These are phyloP conservation scores for Aspergillus proliferans DNA, from an alignment of 2,329 filamentous ascomycete species.

Conservation along the genomic window DNA sequence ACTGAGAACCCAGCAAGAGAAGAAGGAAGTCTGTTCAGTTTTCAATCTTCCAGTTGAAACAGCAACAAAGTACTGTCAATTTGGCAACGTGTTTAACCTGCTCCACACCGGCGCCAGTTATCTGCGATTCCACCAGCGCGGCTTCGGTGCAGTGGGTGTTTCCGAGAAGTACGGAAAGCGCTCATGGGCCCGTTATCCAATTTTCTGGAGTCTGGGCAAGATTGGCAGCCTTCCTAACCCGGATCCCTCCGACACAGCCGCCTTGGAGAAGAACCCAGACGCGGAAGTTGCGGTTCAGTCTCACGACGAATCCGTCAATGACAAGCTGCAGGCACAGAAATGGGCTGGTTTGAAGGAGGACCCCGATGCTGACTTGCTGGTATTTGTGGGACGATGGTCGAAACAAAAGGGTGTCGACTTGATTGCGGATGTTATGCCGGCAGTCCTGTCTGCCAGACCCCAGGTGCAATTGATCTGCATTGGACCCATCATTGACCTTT, in stretches of 20 bases:
- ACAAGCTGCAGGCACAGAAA: constrained; percentile 58
- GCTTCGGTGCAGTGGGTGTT: constrained; percentile 62
- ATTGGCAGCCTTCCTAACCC: constrained; percentile 61
- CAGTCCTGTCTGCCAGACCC: constrained; percentile 54
- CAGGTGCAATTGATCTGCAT: constrained; percentile 58
- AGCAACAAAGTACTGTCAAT: constrained; percentile 58
- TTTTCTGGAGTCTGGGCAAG: constrained; percentile 61
- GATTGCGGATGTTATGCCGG: constrained; percentile 62
- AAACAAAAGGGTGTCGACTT: constrained; percentile 64
- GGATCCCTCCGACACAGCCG: constrained; percentile 58
- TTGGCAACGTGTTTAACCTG: constrained; percentile 63
- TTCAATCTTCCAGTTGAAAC: constrained; percentile 56
- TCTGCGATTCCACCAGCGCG: constrained; percentile 60
- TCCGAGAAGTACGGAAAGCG: constrained; percentile 65
- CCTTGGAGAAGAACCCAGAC: constrained; percentile 51
- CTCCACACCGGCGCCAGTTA: constrained; percentile 62
- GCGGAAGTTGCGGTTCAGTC: constrained; percentile 46
- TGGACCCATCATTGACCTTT: constrained; percentile 61
- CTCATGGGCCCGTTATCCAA: constrained; percentile 60
- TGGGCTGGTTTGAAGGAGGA: constrained; percentile 60
- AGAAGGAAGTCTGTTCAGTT: constrained; percentile 57
- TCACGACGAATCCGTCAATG: constrained; percentile 47
- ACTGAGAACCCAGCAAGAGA: constrained; percentile 56
- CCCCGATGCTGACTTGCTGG: constrained; percentile 58
- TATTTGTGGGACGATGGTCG: constrained; percentile 64